Evolutionary conservation across 768 basidiomycete species (phyloP).

Genomic region (Krasilnikovozyma curviuscula): DNA sequence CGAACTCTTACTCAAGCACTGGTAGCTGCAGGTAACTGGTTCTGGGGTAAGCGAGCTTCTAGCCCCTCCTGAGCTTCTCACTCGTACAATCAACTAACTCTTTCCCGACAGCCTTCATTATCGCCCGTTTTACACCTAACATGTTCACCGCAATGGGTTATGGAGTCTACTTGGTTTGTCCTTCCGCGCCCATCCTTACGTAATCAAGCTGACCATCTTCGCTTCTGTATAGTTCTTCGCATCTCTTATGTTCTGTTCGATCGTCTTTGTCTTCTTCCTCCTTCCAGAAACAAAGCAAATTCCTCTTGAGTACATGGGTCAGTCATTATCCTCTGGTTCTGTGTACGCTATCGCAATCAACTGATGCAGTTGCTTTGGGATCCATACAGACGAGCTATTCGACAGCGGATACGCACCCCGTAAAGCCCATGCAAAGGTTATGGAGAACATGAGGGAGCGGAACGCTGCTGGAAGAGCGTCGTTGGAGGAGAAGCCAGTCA

Average conservation of each 20-base stretch:
- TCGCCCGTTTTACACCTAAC: constrained; percentile 8
- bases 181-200: no score
- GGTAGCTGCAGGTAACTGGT: constrained; percentile 10
- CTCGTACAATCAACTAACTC: no score
- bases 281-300: constrained; percentile 4
- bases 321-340: no score
- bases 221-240: no score
- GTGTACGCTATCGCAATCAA: no score
- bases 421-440: constrained; percentile 6
- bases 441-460: background rate
- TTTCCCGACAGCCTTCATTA: no score
- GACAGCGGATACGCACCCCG: background rate
- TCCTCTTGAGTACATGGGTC: constrained; percentile 4
- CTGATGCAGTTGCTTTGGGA: no score
- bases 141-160: constrained; percentile 11
- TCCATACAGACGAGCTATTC: constrained; percentile 12
- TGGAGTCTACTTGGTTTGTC: constrained; percentile 14
- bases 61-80: no score
- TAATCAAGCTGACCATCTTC: no score
- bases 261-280: constrained; percentile 9
- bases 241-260: constrained; percentile 6
- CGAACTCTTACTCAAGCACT: constrained; percentile 11
- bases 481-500: no score
- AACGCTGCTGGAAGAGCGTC: no score
- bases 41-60: no score